Evolutionary conservation across 2,329 filamentous ascomycete genomes (phyloP).

Genomic region (Talaromyces rugulosus): DNA sequence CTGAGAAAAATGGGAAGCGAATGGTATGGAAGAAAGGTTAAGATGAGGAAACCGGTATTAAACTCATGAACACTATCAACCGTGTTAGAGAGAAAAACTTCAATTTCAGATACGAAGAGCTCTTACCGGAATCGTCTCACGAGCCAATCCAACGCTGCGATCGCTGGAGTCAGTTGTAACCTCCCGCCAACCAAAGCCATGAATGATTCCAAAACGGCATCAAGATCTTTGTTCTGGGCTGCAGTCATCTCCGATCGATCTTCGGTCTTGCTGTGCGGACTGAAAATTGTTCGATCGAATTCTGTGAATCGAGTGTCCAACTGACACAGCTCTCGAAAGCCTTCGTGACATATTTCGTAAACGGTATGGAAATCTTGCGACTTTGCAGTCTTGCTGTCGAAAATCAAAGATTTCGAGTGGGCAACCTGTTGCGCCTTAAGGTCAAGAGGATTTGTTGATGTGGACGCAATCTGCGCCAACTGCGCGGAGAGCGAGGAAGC

Average conservation of each 20-base stretch:
- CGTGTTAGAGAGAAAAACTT: conserved; percentile 17
- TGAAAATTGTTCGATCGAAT: conserved; percentile 80
- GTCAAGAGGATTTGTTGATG: conserved; percentile 85
- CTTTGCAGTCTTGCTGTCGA: conserved; percentile 77
- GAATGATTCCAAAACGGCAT: conserved; percentile 75
- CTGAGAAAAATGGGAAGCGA: conserved; percentile 79
- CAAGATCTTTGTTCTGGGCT: conserved; percentile 75
- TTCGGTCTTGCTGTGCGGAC: conserved; percentile 83
- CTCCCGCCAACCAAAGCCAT: conserved; percentile 72
- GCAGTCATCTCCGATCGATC: conserved; percentile 81
- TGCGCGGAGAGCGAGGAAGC: conserved; percentile 85
- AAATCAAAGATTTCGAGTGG: conserved; percentile 92
- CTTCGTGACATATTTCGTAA: conserved; percentile 80
- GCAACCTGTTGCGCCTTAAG: conserved; percentile 87
- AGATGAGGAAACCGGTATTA: conserved; percentile 72
- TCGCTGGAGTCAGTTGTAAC: conserved; percentile 76
- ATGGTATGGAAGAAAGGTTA: conserved; percentile 92
- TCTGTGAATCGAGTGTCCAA: conserved; percentile 73
- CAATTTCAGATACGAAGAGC: neutral
- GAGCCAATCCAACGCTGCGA: conserved; percentile 93
- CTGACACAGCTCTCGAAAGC: conserved; percentile 85
- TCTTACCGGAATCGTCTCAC: conserved; percentile 79
- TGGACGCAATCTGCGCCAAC: conserved; percentile 84
- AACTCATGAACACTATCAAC: conserved; percentile 75
- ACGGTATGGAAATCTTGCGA: conserved; percentile 87